Evolutionary conservation across 2,329 filamentous ascomycete genomes (phyloP).

Genomic region (Periconia digitata): DNA sequence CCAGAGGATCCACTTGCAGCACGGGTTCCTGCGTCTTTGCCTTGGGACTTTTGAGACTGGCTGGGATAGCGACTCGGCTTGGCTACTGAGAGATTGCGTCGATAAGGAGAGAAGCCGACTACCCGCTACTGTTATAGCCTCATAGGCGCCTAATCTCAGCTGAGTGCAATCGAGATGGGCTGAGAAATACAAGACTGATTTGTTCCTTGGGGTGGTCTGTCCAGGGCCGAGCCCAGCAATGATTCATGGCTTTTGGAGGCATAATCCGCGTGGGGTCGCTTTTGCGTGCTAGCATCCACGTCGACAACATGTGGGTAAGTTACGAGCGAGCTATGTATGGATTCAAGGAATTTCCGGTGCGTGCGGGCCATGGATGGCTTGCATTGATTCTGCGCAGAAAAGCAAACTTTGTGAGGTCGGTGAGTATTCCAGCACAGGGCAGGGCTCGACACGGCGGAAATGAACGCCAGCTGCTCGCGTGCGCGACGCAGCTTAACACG

Average conservation of each 20-base stretch:
- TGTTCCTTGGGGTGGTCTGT: too few species aligned
- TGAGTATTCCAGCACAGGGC: too few species aligned
- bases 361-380: too few species aligned
- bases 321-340: background rate
- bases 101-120: background rate
- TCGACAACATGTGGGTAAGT: background rate
- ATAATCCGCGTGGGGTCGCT: background rate
- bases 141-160: too few species aligned
- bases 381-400: background rate
- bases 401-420: background rate
- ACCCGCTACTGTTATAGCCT: too few species aligned
- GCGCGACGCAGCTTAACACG: too few species aligned
- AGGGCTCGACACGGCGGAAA: too few species aligned
- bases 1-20: background rate
- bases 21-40: slow-evolving; percentile 21
- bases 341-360: background rate
- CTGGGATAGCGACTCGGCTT: background rate
- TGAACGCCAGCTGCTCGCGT: too few species aligned
- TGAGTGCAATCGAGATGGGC: too few species aligned
- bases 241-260: background rate
- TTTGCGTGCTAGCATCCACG: too few species aligned
- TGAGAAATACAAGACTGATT: too few species aligned
- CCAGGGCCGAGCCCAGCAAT: too few species aligned
- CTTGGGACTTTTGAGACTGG: slow-evolving; percentile 28
- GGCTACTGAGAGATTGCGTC: background rate